Percentiles rank a stretch among this genome's conserved stretches.
Conservation (phyloP, 1,284 basidiomycete species). For the Tilletia horrida region DNA sequence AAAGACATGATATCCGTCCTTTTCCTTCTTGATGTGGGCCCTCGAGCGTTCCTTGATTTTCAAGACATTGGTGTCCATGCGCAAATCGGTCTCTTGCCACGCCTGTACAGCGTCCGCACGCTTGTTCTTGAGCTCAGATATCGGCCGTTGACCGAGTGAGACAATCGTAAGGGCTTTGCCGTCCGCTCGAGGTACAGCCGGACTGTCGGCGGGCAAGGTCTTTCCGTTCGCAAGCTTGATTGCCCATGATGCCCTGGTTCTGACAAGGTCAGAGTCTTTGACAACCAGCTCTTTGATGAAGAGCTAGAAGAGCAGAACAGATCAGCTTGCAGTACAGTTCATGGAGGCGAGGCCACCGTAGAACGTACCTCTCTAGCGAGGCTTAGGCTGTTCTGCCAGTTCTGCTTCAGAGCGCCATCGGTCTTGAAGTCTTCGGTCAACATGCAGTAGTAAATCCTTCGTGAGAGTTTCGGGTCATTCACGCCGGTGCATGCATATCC, state of each 20-base stretch:
- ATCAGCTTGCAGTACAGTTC: not conserved
- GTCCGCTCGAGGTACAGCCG: not conserved
- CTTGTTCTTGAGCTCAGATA: constrained; percentile 19
- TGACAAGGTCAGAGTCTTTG: constrained; percentile 22
- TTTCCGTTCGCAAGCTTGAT: constrained; percentile 20
- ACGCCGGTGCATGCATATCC: constrained; percentile 30
- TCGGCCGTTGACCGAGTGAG: constrained; percentile 26
- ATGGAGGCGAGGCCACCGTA: no score
- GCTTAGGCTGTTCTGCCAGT: constrained; percentile 25
- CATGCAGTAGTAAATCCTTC: constrained; percentile 29
- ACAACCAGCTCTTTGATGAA: constrained; percentile 26
- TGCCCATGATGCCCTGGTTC: constrained; percentile 28
- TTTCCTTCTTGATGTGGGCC: not conserved
- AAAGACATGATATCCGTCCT: constrained; percentile 19
- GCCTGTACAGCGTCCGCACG: constrained; percentile 18
- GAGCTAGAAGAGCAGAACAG: not conserved
- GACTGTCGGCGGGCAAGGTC: constrained; percentile 11
- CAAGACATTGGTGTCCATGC: not conserved
- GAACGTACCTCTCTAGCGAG: constrained; percentile 22
- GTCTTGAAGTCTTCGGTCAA: constrained; percentile 27
- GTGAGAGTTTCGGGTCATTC: constrained; percentile 11
- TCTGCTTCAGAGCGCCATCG: constrained; percentile 28
- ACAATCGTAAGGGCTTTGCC: constrained; percentile 24
- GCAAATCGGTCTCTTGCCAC: constrained; percentile 18
- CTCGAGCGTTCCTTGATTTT: constrained; percentile 7